A percentile compares a stretch with the other conserved stretches of the same genome.
Evolutionary conservation across 306 rosid genomes (phyloP).

Genomic region (Dalbergia oliveri): DNA sequence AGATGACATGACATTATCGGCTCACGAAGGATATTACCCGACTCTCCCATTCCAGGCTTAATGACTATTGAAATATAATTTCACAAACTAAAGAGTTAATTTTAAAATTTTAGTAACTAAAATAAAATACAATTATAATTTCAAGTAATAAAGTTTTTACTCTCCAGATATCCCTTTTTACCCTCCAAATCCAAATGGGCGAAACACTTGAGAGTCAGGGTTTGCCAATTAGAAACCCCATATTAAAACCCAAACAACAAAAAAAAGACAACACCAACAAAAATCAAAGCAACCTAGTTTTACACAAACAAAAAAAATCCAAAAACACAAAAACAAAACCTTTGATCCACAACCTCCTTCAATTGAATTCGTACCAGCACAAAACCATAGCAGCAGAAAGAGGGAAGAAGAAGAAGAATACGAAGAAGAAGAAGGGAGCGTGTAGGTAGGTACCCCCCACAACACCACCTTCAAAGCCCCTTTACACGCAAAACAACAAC

Average conservation of each 20-base stretch:
- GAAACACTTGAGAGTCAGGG: background rate
- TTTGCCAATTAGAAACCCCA: too few species aligned
- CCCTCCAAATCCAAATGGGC: background rate
- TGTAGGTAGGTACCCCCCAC: background rate
- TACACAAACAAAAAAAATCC: background rate
- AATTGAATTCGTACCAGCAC: slow-evolving; percentile 1
- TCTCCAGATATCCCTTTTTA: too few species aligned
- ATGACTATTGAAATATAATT: too few species aligned
- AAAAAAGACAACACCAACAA: background rate
- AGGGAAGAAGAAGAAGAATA: background rate
- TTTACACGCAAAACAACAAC: slow-evolving; percentile 42
- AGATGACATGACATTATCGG: too few species aligned
- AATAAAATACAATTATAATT: too few species aligned
- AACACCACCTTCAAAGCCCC: slow-evolving; percentile 31
- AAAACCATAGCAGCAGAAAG: background rate
- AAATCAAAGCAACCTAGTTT: background rate
- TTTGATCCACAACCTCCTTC: slow-evolving; percentile 6
- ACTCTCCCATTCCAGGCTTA: too few species aligned
- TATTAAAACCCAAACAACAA: too few species aligned
- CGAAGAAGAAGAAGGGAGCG: background rate
- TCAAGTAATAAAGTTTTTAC: too few species aligned
- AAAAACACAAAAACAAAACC: background rate
- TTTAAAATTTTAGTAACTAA: too few species aligned
- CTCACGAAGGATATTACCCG: too few species aligned
- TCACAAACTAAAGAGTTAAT: too few species aligned